Evolutionary conservation across 2,329 filamentous ascomycete genomes (phyloP).

Genomic region (Dothistroma pini): DNA sequence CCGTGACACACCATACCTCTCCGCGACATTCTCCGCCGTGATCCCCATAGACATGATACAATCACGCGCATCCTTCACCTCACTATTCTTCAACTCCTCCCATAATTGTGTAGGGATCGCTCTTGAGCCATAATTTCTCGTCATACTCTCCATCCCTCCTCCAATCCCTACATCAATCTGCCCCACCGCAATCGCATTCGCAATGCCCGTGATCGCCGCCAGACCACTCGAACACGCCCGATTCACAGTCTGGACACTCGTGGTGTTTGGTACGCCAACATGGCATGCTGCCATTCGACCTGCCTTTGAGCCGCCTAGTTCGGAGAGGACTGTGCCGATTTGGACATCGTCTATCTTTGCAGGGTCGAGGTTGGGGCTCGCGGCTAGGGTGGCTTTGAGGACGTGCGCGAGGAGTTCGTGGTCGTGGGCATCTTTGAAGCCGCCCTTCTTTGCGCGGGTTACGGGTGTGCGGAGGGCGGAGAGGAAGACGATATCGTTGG

Average conservation of each 20-base stretch:
- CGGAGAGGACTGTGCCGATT: slow-evolving; percentile 84
- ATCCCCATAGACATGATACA: slow-evolving; percentile 94
- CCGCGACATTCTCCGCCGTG: slow-evolving; percentile 84
- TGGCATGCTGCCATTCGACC: slow-evolving; percentile 88
- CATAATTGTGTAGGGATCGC: slow-evolving; percentile 84
- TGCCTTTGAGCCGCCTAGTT: slow-evolving; percentile 86
- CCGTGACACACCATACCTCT: slow-evolving; percentile 67
- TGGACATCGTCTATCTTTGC: slow-evolving; percentile 72
- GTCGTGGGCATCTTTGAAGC: slow-evolving; percentile 82
- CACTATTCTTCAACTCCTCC: slow-evolving; percentile 64
- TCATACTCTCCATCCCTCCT: slow-evolving; percentile 96
- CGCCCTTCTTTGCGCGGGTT: slow-evolving; percentile 76
- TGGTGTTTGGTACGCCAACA: slow-evolving; percentile 68
- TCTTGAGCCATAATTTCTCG: slow-evolving; percentile 75
- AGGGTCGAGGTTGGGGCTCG: slow-evolving; percentile 69
- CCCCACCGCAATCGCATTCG: slow-evolving; percentile 70
- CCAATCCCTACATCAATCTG: slow-evolving; percentile 72
- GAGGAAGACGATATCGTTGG: slow-evolving; percentile 81
- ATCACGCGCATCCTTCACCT: slow-evolving; percentile 67
- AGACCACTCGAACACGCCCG: slow-evolving; percentile 78
- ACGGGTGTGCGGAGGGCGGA: slow-evolving; percentile 87
- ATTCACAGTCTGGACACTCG: slow-evolving; percentile 82
- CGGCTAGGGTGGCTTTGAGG: slow-evolving; percentile 64
- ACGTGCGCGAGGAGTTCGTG: slow-evolving; percentile 76
- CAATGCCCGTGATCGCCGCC: slow-evolving; percentile 70